Evolutionary conservation across 2,329 filamentous ascomycete species (phyloP).

Genomic region (Paraphoma sp.): DNA sequence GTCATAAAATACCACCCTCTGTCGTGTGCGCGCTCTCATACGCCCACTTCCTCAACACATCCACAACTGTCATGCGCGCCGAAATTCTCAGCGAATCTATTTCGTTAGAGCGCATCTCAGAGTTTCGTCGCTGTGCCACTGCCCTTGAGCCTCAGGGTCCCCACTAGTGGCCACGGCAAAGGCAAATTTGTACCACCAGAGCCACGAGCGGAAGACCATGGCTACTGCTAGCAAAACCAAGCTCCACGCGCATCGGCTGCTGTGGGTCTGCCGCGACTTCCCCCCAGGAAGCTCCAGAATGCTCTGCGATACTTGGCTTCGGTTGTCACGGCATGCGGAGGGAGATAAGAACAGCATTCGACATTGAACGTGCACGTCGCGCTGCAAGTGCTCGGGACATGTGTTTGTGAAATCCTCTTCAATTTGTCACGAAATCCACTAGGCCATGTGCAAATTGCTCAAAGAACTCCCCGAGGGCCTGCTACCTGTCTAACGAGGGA

Average conservation of each 20-base stretch:
- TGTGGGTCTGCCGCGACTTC: background rate
- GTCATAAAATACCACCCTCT: slow-evolving; percentile 2
- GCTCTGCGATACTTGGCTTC: background rate
- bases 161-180: background rate
- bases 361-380: background rate
- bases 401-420: background rate
- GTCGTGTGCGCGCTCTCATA: background rate
- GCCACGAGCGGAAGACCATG: background rate
- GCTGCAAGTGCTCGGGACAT: background rate
- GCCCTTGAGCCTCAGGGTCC: background rate
- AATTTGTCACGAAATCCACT: slow-evolving; percentile 1
- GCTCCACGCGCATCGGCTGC: background rate
- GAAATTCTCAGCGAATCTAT: background rate
- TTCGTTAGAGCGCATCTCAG: background rate
- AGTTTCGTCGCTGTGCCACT: background rate
- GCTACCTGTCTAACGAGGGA: slow-evolving; percentile 17
- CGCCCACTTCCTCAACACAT: slow-evolving; percentile 3
- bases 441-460: background rate
- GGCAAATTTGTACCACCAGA: background rate
- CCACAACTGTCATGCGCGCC: background rate
- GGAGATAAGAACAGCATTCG: background rate
- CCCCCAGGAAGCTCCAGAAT: background rate
- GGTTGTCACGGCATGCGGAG: slow-evolving; percentile 1
- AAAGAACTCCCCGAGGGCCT: slow-evolving; percentile 15
- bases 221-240: background rate